Evolutionary conservation across 2,329 filamentous ascomycete genomes (phyloP), one percentile per base, ranked within the genome.

Genomic region (Cordyceps fumosorosea): DNA sequence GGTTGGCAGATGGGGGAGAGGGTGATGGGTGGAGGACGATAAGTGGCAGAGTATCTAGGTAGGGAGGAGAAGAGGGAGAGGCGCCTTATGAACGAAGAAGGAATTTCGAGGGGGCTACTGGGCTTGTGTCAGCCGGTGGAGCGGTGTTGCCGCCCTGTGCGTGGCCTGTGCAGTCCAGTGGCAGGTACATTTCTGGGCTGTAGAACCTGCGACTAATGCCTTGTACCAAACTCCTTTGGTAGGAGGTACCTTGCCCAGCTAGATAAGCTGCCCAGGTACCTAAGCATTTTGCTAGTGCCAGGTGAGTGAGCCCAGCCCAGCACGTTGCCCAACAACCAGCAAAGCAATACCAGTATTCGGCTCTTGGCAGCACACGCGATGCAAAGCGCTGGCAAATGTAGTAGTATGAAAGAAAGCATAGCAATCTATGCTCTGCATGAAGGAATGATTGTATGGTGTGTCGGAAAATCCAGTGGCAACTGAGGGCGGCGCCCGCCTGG

Each of bases 21-120:
- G 63, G 61, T 53, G 54, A 62, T 66, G 64, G 65, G 65, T 60
- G 50, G 47, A 64, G 56, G 64, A 58, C 65, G 62, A 64, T 59
- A 63, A 60, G 48, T 53, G 62, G 62, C 56, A 63, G 62, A 44
- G 40, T 7, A n/a, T n/a, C 64, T 60, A 62, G 60, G 65, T 63
- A 65, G 51, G 60, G 64, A 65, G 65, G 59, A 60, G 64, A 65
- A 56, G 61, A 63, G 66, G 64, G 59, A 64, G 64, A 63, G 50
- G 34, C 61, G 57, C 51, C 58, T 50, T 54, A 66, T 63, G 51
- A 63, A 60, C 57, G 59, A 56, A 66, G 64, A 62, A 65, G 57
- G 65, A 71, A 67, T 67, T 66, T 66, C 42, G 66, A 66, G 63
- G 60, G 59, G 63, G 42, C 50, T 40, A 26, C 37, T 24, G 20